Percentiles rank a stretch among this genome's conserved stretches.
These are phyloP conservation scores for Rosa hybrid DNA, from an alignment of 331 rosid genomes.

Conservation along the genomic window DNA sequence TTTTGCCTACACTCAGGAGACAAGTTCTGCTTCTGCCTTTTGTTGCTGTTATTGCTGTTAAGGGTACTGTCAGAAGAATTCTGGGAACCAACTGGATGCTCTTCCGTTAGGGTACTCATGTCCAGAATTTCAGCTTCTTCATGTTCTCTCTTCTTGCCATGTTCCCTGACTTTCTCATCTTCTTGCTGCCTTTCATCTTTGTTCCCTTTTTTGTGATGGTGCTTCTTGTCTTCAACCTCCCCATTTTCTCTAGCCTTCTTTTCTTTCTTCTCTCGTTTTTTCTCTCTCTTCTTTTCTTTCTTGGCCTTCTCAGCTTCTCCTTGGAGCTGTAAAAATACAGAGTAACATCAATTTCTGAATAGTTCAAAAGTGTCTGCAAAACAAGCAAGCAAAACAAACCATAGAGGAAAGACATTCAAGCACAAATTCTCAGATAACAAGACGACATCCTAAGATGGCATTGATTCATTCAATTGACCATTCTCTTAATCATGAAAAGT, in stretches of 20 bases:
- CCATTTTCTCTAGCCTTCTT: conserved; percentile 27
- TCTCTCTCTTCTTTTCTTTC: conserved; percentile 37
- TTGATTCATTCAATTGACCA: not conserved
- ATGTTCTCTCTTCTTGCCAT: conserved; percentile 18
- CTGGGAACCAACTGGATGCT: conserved; percentile 35
- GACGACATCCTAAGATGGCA: not conserved
- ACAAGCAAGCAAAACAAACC: not conserved
- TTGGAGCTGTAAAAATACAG: conserved; percentile 15
- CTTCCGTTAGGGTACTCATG: conserved; percentile 36
- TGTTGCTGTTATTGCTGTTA: conserved; percentile 34
- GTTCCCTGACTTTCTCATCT: conserved; percentile 10
- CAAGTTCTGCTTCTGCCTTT: conserved; percentile 28
- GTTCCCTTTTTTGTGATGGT: conserved; percentile 17
- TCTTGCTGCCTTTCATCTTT: conserved; percentile 22
- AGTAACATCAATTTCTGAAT: conserved; percentile 10
- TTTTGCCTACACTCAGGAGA: conserved; percentile 18
- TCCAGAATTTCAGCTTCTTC: conserved; percentile 23
- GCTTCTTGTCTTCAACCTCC: conserved; percentile 19
- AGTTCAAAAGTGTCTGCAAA: not conserved
- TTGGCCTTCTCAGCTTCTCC: conserved; percentile 28
- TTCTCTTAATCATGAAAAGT: not conserved
- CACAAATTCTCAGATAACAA: not conserved
- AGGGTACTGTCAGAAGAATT: conserved; percentile 35
- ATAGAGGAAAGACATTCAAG: not conserved
- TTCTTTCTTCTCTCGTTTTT: conserved; percentile 28